Evolutionary conservation across 2,329 filamentous ascomycete genomes (phyloP).

Genomic region (Hymenoscyphus fraxineus): DNA sequence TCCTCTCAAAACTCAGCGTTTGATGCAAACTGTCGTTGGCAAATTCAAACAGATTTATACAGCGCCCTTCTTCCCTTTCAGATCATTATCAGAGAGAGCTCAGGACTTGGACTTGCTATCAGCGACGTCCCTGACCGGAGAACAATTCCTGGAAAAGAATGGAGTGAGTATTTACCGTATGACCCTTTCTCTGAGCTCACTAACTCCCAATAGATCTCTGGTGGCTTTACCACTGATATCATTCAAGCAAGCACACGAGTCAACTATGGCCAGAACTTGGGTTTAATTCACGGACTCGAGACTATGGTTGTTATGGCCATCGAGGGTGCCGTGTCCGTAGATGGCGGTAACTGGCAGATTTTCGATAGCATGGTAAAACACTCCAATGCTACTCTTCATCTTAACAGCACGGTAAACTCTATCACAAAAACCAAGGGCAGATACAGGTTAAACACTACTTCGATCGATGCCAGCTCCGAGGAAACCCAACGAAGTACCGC

Average conservation of each 20-base stretch:
- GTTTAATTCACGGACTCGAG: slow-evolving; percentile 82
- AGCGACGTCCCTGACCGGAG: slow-evolving; percentile 67
- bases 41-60: slow-evolving; percentile 80
- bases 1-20: slow-evolving; percentile 66
- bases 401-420: slow-evolving; percentile 65
- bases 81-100: slow-evolving; percentile 65
- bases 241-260: slow-evolving; percentile 88
- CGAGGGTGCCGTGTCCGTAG: slow-evolving; percentile 73
- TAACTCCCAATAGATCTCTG: slow-evolving; percentile 48
- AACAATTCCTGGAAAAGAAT: slow-evolving; percentile 66
- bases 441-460: slow-evolving; percentile 43
- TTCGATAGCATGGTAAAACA: slow-evolving; percentile 75
- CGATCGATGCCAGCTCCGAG: slow-evolving; percentile 13
- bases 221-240: slow-evolving; percentile 70
- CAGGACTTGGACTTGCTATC: slow-evolving; percentile 63
- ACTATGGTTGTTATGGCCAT: slow-evolving; percentile 87
- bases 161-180: slow-evolving; percentile 42
- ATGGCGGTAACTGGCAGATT: slow-evolving; percentile 91
- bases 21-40: slow-evolving; percentile 68
- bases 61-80: slow-evolving; percentile 78
- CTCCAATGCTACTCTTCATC: slow-evolving; percentile 56
- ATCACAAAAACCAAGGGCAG: slow-evolving; percentile 51
- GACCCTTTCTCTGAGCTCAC: neutral
- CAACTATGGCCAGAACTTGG: slow-evolving; percentile 89
- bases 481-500: slow-evolving; percentile 18